Conservation (phyloP, 1,284 basidiomycete species). For the Stygiomarasmius scandens region DNA sequence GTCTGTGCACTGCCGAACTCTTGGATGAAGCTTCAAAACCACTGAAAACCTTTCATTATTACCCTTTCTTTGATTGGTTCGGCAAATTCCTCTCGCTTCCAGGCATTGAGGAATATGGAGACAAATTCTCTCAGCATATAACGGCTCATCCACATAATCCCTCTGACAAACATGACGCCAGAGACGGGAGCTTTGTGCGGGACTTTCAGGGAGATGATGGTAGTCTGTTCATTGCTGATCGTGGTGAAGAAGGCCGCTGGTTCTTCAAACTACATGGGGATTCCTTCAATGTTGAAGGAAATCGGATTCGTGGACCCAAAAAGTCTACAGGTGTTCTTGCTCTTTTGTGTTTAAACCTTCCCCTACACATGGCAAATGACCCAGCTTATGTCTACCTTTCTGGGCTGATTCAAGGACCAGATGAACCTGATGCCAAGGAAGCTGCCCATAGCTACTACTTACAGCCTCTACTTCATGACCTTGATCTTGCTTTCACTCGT, state of each 20-base stretch:
- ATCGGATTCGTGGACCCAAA: background rate
- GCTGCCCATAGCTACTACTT: slow-evolving; percentile 3
- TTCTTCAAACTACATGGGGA: no score
- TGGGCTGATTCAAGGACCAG: slow-evolving; percentile 12
- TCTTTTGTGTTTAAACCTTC: slow-evolving; percentile 12
- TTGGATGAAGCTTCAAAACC: background rate
- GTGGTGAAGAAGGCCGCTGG: no score
- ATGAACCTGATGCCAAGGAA: no score
- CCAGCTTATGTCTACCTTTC: slow-evolving; percentile 8
- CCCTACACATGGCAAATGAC: slow-evolving; percentile 5
- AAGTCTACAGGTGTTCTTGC: slow-evolving; percentile 10
- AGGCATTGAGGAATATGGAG: slow-evolving; percentile 5
- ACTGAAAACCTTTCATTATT: background rate
- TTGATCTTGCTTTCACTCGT: background rate
- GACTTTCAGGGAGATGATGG: no score
- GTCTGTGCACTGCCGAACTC: background rate
- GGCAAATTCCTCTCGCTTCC: slow-evolving; percentile 8
- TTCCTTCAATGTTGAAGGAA: slow-evolving; percentile 15
- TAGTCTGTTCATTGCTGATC: no score
- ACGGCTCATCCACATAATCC: background rate
- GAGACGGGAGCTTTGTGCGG: background rate
- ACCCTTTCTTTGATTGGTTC: slow-evolving; percentile 9
- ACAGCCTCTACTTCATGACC: background rate
- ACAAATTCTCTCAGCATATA: slow-evolving; percentile 11
- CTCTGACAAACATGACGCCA: background rate